phyloP scores from a whole-genome alignment of 2,329 filamentous ascomycete genomes.

The Neonectria punicea region DNA sequence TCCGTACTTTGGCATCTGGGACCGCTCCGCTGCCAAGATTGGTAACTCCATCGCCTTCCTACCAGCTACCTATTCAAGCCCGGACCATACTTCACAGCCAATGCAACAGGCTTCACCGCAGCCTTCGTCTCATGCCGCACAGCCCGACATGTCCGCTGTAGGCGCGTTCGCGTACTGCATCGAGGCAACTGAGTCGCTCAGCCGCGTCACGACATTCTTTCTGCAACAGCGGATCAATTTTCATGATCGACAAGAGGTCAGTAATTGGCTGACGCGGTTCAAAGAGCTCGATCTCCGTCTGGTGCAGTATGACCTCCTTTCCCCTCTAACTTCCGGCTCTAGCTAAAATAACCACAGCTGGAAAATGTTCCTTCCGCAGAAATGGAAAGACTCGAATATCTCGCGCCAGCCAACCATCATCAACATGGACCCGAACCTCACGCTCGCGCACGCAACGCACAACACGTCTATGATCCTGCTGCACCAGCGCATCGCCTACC shows the following conservation, averaged over 20 bases:
- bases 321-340: no score
- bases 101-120: conserved; percentile 11
- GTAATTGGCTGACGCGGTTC: conserved; percentile 55
- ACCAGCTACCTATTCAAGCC: neutral
- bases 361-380: conserved; percentile 22
- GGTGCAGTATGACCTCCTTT: neutral
- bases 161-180: conserved; percentile 53
- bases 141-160: conserved; percentile 16
- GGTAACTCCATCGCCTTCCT: conserved; percentile 21
- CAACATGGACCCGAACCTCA: conserved; percentile 21
- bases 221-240: conserved; percentile 53
- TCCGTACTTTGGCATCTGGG: conserved; percentile 21
- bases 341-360: neutral
- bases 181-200: conserved; percentile 56
- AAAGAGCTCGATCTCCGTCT: conserved; percentile 19
- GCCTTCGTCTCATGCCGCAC: conserved; percentile 3
- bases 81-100: neutral
- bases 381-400: conserved; percentile 23
- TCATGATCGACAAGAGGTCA: conserved; percentile 48
- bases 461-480: conserved; percentile 20
- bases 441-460: conserved; percentile 15
- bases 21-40: conserved; percentile 17
- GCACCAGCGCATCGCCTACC: conserved; percentile 23
- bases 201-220: conserved; percentile 54
- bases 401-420: conserved; percentile 15